Percentiles rank a stretch among this genome's conserved stretches.
These are phyloP conservation scores for Solanum sitiens DNA, from an alignment of 257 asterid species.

Conservation along the genomic window DNA sequence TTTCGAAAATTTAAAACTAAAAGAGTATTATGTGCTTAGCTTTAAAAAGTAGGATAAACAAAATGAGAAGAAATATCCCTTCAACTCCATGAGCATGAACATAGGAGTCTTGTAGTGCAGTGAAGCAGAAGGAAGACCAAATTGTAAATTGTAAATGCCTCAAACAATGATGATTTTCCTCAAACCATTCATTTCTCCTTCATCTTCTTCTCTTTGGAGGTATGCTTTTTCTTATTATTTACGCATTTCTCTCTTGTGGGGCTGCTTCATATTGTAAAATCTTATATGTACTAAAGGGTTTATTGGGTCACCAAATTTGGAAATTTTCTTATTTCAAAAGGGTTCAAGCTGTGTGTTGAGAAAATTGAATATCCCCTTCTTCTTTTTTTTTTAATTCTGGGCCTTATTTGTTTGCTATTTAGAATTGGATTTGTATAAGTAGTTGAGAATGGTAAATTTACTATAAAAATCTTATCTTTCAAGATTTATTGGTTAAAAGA, in stretches of 20 bases:
- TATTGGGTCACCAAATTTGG: background rate
- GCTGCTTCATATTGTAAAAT: background rate
- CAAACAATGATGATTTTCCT: conserved; percentile 40
- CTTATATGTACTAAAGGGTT: background rate
- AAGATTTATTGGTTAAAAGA: background rate
- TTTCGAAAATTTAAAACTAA: background rate
- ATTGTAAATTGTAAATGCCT: conserved; percentile 21
- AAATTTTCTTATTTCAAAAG: background rate
- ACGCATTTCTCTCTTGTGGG: background rate
- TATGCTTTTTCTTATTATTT: background rate
- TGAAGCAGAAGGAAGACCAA: background rate
- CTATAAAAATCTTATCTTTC: background rate
- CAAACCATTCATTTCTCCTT: conserved; percentile 60
- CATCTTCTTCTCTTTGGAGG: conserved; percentile 56
- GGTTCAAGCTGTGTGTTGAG: background rate
- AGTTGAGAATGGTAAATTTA: background rate
- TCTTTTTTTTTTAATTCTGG: background rate
- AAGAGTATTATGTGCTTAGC: background rate
- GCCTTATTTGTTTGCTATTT: background rate
- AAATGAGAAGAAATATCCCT: background rate
- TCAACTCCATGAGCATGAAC: background rate
- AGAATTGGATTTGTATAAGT: background rate
- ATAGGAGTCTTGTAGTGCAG: background rate
- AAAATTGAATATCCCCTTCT: background rate
- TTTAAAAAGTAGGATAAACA: background rate